Conservation (phyloP, 1,284 basidiomycete genomes). For the Irpex sp. region DNA sequence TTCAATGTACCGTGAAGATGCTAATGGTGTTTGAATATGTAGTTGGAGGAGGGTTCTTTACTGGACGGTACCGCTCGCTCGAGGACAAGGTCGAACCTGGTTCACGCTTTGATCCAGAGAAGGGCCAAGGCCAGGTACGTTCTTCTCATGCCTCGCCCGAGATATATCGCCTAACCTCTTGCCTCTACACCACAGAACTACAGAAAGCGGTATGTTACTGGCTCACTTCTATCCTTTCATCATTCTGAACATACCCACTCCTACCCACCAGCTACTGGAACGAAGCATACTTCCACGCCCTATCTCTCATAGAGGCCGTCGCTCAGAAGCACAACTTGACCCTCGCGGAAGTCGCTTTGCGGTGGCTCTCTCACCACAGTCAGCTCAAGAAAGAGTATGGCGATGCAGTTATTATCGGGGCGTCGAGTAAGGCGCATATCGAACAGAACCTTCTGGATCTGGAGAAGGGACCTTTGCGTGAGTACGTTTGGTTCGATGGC, state of each 20-base stretch:
- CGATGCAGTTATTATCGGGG: conserved; percentile 13
- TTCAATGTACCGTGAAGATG: no score
- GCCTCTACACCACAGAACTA: background rate
- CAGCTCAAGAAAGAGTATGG: conserved; percentile 26
- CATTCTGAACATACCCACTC: background rate
- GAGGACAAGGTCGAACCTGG: conserved; percentile 32
- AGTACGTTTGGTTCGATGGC: conserved; percentile 18
- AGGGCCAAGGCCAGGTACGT: conserved; percentile 26
- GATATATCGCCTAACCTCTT: background rate
- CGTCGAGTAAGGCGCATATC: conserved; percentile 10
- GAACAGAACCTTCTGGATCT: conserved; percentile 43
- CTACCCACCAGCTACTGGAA: conserved; percentile 12
- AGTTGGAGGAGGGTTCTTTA: conserved; percentile 39
- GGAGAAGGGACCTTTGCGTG: conserved; percentile 55
- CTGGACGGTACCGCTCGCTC: conserved; percentile 28
- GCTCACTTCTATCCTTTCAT: background rate
- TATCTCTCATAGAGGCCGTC: conserved; percentile 6
- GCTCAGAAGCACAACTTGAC: conserved; percentile 11
- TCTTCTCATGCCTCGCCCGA: background rate
- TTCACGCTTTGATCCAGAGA: conserved; percentile 35
- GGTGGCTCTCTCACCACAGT: conserved; percentile 29
- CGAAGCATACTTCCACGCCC: conserved; percentile 14
- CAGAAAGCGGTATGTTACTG: background rate
- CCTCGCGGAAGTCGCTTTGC: conserved; percentile 14
- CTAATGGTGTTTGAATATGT: background rate